Evolutionary conservation across 208 protist species (phyloP).

Genomic region (Zelonia costaricensis): DNA sequence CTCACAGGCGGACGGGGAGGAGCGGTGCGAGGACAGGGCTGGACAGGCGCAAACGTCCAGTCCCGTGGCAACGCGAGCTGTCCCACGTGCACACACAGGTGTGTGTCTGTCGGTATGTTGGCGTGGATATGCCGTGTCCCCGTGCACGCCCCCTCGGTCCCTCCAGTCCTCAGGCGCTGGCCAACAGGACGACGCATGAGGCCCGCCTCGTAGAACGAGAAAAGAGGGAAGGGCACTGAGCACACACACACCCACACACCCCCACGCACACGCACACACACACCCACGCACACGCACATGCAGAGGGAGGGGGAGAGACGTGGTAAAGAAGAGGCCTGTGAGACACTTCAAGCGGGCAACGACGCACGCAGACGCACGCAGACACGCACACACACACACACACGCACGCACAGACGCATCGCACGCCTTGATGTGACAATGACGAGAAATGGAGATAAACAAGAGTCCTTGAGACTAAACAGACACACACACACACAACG

Average conservation of each 20-base stretch:
- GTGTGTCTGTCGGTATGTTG: background rate
- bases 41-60: background rate
- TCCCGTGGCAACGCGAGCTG: background rate
- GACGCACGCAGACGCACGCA: no score
- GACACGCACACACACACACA: no score
- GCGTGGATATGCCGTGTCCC: no score
- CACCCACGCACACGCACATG: background rate
- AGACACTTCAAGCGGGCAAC: no score
- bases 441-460: no score
- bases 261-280: background rate
- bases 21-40: background rate
- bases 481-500: no score
- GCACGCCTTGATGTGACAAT: no score
- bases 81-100: background rate
- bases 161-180: no score
- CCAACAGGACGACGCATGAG: no score
- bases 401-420: no score
- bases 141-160: no score
- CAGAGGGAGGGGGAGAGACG: background rate
- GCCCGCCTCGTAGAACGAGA: background rate
- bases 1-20: background rate
- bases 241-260: background rate
- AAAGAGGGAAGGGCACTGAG: background rate
- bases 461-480: no score
- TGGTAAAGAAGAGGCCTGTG: background rate